Evolutionary conservation across 352 stramenopile genomes (phyloP).

Genomic region (Phytophthora europaea): DNA sequence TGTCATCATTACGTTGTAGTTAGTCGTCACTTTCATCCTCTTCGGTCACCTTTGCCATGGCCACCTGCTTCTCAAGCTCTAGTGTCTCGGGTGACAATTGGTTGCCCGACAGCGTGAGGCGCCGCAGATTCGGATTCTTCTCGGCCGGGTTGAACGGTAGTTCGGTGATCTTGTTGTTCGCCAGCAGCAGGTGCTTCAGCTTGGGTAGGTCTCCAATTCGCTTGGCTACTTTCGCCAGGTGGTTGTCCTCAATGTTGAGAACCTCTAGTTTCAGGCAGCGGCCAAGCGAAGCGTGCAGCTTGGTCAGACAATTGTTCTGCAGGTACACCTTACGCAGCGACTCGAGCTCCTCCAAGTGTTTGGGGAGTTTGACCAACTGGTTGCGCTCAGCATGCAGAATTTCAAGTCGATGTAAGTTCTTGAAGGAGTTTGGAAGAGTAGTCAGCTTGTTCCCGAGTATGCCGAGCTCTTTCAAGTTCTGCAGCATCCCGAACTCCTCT

Average conservation of each 20-base stretch:
- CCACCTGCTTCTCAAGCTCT: conserved; percentile 73
- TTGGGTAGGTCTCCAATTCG: conserved; percentile 83
- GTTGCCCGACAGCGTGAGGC: conserved; percentile 87
- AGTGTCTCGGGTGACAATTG: conserved; percentile 63
- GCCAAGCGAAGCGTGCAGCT: conserved; percentile 84
- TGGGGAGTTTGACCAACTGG: conserved; percentile 78
- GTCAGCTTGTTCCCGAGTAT: conserved; percentile 78
- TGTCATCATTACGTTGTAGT: conserved; percentile 4
- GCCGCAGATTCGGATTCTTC: conserved; percentile 70
- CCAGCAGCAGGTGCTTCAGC: conserved; percentile 85
- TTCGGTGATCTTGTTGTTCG: conserved; percentile 85
- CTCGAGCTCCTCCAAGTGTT: conserved; percentile 69
- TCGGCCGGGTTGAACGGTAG: conserved; percentile 87
- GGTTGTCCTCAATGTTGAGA: conserved; percentile 89
- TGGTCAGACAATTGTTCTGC: conserved; percentile 85
- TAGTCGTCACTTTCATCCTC: conserved; percentile 56
- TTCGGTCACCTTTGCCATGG: conserved; percentile 62
- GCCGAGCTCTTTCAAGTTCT: conserved; percentile 83
- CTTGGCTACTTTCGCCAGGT: conserved; percentile 86
- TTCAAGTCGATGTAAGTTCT: conserved; percentile 74
- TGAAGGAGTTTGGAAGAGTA: conserved; percentile 74
- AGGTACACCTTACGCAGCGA: conserved; percentile 87
- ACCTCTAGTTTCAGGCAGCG: conserved; percentile 82
- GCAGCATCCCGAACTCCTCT: conserved; percentile 76
- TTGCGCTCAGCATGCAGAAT: conserved; percentile 89